phyloP scores from a whole-genome alignment of 495 filamentous ascomycete genomes.

The Tetracladium marchalianum region DNA sequence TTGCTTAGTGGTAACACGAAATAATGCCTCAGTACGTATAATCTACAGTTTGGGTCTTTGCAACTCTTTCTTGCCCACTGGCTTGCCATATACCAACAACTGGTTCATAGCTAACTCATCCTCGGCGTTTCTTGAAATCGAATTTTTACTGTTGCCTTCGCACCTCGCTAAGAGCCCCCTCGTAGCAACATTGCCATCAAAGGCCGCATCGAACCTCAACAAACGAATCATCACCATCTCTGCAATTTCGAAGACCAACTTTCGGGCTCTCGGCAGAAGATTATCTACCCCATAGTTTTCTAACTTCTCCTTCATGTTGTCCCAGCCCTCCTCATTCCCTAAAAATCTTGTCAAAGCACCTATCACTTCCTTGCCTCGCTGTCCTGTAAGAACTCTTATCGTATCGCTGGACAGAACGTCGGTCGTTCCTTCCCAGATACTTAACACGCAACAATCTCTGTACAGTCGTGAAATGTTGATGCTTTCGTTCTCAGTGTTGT shows the following conservation, averaged over 20 bases:
- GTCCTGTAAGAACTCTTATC: constrained; percentile 41
- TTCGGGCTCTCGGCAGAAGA: constrained; percentile 10
- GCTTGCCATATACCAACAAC: too few species aligned
- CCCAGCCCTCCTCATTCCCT: not conserved
- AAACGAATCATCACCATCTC: not conserved
- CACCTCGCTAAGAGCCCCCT: too few species aligned
- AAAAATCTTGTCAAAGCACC: constrained; percentile 24
- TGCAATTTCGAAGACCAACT: not conserved
- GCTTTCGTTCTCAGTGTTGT: constrained; percentile 46
- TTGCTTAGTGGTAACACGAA: too few species aligned
- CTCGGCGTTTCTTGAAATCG: too few species aligned
- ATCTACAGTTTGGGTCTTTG: too few species aligned
- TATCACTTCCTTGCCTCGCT: constrained; percentile 28
- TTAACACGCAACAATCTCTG: constrained; percentile 53
- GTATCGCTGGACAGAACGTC: constrained; percentile 57
- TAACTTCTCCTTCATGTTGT: not conserved
- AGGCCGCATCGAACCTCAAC: too few species aligned
- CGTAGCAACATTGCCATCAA: too few species aligned
- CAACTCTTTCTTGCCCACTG: too few species aligned
- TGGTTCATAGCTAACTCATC: too few species aligned
- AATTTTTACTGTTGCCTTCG: too few species aligned
- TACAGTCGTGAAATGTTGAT: constrained; percentile 56
- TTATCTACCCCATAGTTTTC: not conserved
- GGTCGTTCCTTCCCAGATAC: constrained; percentile 72
- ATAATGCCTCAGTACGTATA: too few species aligned